phyloP scores from a whole-genome alignment of 805 yeast genomes.

The Martiniozyma abietophila region DNA sequence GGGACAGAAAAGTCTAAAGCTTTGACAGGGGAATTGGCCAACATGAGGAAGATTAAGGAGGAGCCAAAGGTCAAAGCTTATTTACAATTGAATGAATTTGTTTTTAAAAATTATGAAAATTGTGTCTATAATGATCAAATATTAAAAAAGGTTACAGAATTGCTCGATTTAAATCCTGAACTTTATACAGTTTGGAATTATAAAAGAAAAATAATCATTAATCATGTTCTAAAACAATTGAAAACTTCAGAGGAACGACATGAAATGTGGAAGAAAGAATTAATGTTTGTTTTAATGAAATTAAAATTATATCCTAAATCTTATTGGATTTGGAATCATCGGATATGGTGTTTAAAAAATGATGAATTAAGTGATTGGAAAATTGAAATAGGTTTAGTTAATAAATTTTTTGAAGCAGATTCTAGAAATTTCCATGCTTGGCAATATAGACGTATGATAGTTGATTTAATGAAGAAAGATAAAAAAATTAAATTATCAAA shows the following conservation, averaged over 20 bases:
- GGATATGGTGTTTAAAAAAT: constrained; percentile 67
- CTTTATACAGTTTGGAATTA: constrained; percentile 85
- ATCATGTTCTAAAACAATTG: constrained; percentile 20
- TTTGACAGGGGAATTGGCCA: constrained; percentile 46
- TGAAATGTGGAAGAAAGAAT: constrained; percentile 42
- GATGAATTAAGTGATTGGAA: constrained; percentile 50
- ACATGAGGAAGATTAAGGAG: constrained; percentile 48
- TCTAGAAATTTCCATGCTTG: constrained; percentile 91
- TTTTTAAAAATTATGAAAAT: constrained; percentile 29
- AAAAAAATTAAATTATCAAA: constrained; percentile 7
- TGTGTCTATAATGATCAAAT: constrained; percentile 28
- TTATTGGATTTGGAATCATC: constrained; percentile 95
- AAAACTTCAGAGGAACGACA: constrained; percentile 14
- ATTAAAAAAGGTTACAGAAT: constrained; percentile 43
- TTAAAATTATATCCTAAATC: constrained; percentile 72
- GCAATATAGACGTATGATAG: constrained; percentile 80
- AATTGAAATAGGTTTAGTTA: constrained; percentile 61
- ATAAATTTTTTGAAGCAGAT: constrained; percentile 59
- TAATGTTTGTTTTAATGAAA: constrained; percentile 48
- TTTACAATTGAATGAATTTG: constrained; percentile 32
- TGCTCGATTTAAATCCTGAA: constrained; percentile 72
- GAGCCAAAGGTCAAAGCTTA: constrained; percentile 50
- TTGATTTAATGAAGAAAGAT: constrained; percentile 25
- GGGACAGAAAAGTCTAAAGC: constrained; percentile 51
- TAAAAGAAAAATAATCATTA: constrained; percentile 59